Base-by-base conservation (phyloP, 306 rosid species). In the Ammopiptanthus mongolicus region DNA sequence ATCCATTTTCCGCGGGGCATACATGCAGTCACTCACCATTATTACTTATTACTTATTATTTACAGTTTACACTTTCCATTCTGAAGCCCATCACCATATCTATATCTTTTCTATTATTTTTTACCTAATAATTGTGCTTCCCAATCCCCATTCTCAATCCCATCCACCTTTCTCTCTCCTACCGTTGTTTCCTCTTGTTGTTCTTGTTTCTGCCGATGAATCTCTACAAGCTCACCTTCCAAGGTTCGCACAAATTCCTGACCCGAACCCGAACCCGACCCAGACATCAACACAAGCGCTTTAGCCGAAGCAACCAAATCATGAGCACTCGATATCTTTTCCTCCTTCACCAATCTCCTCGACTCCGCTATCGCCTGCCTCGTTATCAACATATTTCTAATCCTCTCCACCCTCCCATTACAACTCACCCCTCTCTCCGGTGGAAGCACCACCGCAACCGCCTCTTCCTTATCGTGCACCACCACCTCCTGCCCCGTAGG, bases 321-420 rank as follows among this genome's bases (percentile, higher is more conserved):
- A 52, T 82, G 84, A 8, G 91, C 88, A 21, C 83, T 85, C 0
- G 73, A 33, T 28, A 76, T 77, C 48, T 83, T 88, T 0, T 64
- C 69, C 69, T 72, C 76, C 25, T 84, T 88, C 2, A 72, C 68
- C 12, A 89, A 5, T 19, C 86, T 64, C 61, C 86, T 22, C 0
- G 91, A 85, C 65, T 89, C 87, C 17, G 91, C 90, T n/a, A 89
- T 53, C 44, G 95, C 95, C 23, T 90, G 82, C 0, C 80, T 85
- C 3, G 88, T 75, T 0, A 89, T 46, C 29, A 89, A 87, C 6
- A 79, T 36, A 18, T 71, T 86, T 29, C 84, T 78, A 53, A 89
- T 12, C 74, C 84, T 78, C 55, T 85, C 83, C 28, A 55, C 71
- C 61, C 72, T 85, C 0, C 84, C 63, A 1, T 69, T 31, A 1